Conservation (phyloP, 208 protist genomes). For the Strigomonas galati region DNA sequence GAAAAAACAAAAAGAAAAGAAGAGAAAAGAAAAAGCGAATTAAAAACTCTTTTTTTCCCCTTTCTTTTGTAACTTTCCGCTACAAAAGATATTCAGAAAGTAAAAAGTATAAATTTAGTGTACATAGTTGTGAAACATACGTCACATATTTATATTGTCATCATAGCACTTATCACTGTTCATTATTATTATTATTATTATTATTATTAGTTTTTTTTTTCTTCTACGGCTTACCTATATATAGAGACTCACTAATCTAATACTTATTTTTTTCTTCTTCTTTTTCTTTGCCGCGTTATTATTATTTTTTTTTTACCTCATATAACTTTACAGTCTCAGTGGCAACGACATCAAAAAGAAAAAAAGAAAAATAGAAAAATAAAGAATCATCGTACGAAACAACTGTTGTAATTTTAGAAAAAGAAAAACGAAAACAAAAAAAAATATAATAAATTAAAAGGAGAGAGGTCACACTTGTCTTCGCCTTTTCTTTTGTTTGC, state of each 20-base stretch:
- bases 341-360: background rate
- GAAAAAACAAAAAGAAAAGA: too few species aligned
- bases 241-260: background rate
- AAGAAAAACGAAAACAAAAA: too few species aligned
- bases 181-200: slow-evolving; percentile 3
- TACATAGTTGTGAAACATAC: too few species aligned
- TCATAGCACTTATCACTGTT: background rate
- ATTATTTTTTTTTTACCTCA: slow-evolving; percentile 8
- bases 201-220: too few species aligned
- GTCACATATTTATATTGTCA: background rate
- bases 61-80: too few species aligned
- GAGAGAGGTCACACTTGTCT: background rate
- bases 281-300: background rate
- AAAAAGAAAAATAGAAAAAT: slow-evolving; percentile 2
- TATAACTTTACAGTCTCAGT: slow-evolving; percentile 13
- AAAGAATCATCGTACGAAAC: too few species aligned
- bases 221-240: background rate
- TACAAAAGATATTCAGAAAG: slow-evolving; percentile 2
- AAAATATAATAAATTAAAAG: slow-evolving; percentile 6
- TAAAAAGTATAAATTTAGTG: background rate
- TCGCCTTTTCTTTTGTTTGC: background rate
- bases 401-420: too few species aligned
- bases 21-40: too few species aligned
- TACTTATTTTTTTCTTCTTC: background rate
- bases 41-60: too few species aligned